These are phyloP conservation scores for Vigna reflexopilosa DNA, from an alignment of 306 rosid species.

Conservation along the genomic window DNA sequence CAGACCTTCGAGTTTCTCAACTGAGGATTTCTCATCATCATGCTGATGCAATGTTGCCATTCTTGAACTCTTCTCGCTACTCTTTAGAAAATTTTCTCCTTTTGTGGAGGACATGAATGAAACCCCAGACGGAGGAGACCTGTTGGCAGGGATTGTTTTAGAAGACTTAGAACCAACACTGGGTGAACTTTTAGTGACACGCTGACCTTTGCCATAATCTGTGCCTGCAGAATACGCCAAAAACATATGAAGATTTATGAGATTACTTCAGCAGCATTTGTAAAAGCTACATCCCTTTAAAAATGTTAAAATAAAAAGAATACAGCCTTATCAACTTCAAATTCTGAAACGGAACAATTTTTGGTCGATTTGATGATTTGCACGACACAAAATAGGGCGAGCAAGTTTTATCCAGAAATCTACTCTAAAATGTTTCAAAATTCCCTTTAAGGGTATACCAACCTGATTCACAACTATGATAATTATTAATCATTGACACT, in stretches of 20 bases:
- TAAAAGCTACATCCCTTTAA: slow-evolving; percentile 11
- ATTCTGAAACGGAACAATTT: slow-evolving; percentile 13
- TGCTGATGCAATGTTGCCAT: slow-evolving; percentile 45
- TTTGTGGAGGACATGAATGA: slow-evolving; percentile 53
- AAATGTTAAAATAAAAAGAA: slow-evolving; percentile 2
- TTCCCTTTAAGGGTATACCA: too few relatives aligned
- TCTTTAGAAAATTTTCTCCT: slow-evolving; percentile 49
- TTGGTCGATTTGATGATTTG: background rate
- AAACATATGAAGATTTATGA: slow-evolving; percentile 32
- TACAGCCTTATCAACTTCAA: background rate
- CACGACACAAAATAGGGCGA: background rate
- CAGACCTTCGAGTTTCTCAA: slow-evolving; percentile 59
- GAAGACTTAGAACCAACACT: slow-evolving; percentile 54
- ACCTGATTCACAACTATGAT: background rate
- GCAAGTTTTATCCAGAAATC: background rate
- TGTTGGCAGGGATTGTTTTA: slow-evolving; percentile 63
- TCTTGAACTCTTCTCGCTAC: slow-evolving; percentile 53
- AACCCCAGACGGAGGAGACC: slow-evolving; percentile 68
- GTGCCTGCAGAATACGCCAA: slow-evolving; percentile 46
- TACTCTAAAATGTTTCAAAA: background rate
- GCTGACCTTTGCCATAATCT: slow-evolving; percentile 59
- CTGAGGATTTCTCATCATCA: slow-evolving; percentile 56
- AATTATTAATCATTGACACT: background rate
- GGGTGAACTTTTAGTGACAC: slow-evolving; percentile 52
- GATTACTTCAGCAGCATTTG: slow-evolving; percentile 23